Evolutionary conservation across 1,284 basidiomycete genomes (phyloP).

Genomic region (Leccinum variabile): DNA sequence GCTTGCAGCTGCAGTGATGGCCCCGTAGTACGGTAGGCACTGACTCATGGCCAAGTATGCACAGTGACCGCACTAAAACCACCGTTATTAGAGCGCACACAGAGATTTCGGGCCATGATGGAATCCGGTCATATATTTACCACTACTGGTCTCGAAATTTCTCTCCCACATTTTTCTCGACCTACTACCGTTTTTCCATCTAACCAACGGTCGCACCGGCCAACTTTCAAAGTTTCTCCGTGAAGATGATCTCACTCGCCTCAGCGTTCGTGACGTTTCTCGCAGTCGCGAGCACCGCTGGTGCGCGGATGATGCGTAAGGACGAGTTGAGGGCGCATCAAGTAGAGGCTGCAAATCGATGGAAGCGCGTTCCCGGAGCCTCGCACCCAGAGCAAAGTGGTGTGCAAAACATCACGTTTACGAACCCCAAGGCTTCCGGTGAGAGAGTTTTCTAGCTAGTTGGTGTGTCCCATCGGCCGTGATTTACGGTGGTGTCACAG

Average conservation of each 20-base stretch:
- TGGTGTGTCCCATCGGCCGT: neutral
- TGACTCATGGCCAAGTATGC: neutral
- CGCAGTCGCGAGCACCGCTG: neutral
- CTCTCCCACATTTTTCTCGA: neutral
- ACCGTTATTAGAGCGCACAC: neutral
- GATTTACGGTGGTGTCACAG: slow-evolving; percentile 35
- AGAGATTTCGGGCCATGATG: neutral
- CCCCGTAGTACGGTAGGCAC: neutral
- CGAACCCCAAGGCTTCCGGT: slow-evolving; percentile 65
- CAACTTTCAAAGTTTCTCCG: neutral
- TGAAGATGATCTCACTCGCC: neutral
- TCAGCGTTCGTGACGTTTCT: neutral
- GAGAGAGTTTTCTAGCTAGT: slow-evolving; percentile 41
- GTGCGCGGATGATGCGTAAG: neutral
- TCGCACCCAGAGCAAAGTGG: slow-evolving; percentile 6
- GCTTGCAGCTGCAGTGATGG: neutral
- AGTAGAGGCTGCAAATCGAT: slow-evolving; percentile 42
- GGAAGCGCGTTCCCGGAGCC: slow-evolving; percentile 20
- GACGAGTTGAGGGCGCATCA: slow-evolving; percentile 17
- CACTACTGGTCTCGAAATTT: neutral
- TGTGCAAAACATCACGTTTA: slow-evolving; percentile 69
- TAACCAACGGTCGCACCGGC: neutral
- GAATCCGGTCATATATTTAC: neutral
- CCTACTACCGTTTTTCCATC: neutral
- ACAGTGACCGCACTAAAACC: neutral